A percentile compares a stretch with the other conserved stretches of the same genome.
Conservation (phyloP, 495 filamentous ascomycete species). For the Tetracladium setigerum region DNA sequence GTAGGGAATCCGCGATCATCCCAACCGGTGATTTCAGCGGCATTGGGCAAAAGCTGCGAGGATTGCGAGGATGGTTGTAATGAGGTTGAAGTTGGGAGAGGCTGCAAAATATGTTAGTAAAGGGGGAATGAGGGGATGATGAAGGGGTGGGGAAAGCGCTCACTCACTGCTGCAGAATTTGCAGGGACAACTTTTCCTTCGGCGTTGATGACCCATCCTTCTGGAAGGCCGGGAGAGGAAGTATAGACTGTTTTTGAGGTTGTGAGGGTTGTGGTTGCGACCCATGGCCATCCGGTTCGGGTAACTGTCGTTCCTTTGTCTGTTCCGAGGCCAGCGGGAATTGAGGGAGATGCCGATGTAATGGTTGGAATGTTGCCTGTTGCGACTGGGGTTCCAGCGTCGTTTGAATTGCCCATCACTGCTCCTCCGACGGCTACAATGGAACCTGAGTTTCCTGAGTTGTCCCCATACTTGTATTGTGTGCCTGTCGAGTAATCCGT, state of each 20-base stretch:
- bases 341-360: conserved; percentile 18
- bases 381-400: conserved; percentile 9
- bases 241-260: conserved; percentile 21
- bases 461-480: conserved; percentile 62
- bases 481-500: conserved; percentile 80
- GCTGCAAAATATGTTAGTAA: conserved; percentile 9
- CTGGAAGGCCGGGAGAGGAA: conserved; percentile 46
- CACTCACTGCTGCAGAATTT: conserved; percentile 21
- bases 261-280: conserved; percentile 31
- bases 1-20: conserved; percentile 18
- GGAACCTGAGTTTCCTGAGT: conserved; percentile 57
- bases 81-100: conserved; percentile 11
- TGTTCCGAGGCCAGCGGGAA: conserved; percentile 20
- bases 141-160: conserved; percentile 1
- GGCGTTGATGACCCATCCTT: conserved; percentile 67
- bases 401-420: conserved; percentile 36
- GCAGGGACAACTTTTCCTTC: conserved; percentile 61
- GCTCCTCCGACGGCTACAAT: conserved; percentile 64
- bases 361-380: conserved; percentile 13
- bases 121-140: not conserved
- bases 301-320: conserved; percentile 7
- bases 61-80: conserved; percentile 13
- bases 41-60: conserved; percentile 10
- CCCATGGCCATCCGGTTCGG: conserved; percentile 49
- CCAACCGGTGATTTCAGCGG: conserved; percentile 16